These are phyloP conservation scores for Pleurotus ostreatus DNA, from an alignment of 768 basidiomycete species.

Conservation along the genomic window DNA sequence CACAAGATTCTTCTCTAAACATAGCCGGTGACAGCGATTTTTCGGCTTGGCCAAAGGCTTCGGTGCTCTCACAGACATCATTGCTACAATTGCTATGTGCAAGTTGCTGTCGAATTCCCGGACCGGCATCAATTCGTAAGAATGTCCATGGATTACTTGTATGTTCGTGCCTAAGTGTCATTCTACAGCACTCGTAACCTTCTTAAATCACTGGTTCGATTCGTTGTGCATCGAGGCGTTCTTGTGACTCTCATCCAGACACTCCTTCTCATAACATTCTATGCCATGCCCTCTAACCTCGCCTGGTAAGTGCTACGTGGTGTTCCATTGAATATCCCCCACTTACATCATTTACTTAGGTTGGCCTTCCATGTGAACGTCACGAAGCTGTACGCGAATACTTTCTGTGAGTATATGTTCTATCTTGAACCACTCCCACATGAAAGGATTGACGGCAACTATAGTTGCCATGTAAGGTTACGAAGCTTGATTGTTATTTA, in stretches of 20 bases:
- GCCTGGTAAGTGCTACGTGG: slow-evolving; percentile 27
- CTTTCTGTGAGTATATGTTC: slow-evolving; percentile 41
- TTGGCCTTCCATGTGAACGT: slow-evolving; percentile 44
- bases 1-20: neutral
- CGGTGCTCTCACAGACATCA: slow-evolving; percentile 36
- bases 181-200: slow-evolving; percentile 31
- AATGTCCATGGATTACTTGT: neutral
- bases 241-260: slow-evolving; percentile 41
- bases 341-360: slow-evolving; percentile 21
- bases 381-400: slow-evolving; percentile 45
- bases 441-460: neutral
- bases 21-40: slow-evolving; percentile 26
- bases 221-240: slow-evolving; percentile 37
- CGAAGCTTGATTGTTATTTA: neutral
- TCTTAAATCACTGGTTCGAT: slow-evolving; percentile 33
- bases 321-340: neutral
- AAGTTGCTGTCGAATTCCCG: slow-evolving; percentile 30
- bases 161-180: neutral
- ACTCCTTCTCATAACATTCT: slow-evolving; percentile 36
- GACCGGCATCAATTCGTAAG: slow-evolving; percentile 34
- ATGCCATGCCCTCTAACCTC: slow-evolving; percentile 26
- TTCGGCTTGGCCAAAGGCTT: slow-evolving; percentile 43
- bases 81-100: slow-evolving; percentile 43
- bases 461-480: slow-evolving; percentile 30
- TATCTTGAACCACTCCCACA: neutral